phyloP scores from a whole-genome alignment of 31 red algal genomes.

The Asparagopsis taxiformis region DNA sequence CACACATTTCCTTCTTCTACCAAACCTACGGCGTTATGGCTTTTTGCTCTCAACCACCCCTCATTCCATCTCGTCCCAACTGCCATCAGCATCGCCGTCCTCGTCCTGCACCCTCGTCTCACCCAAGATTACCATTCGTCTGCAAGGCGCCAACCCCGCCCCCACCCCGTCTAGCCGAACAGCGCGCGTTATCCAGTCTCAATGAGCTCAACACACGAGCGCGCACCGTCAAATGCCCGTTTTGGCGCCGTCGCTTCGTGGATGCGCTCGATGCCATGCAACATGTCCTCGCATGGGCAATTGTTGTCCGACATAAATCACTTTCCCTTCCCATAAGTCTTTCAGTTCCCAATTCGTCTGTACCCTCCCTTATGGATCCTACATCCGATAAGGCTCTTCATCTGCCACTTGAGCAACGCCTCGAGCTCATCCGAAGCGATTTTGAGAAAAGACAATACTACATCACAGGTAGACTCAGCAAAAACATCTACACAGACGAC shows the following conservation, averaged over 20 bases:
- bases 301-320: constrained; percentile 44
- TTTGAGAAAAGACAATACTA: constrained; percentile 68
- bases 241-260: constrained; percentile 52
- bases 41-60: neutral
- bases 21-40: no score
- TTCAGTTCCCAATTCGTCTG: neutral
- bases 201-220: constrained; percentile 21
- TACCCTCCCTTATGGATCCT: neutral
- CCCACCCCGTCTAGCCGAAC: neutral
- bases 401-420: constrained; percentile 8
- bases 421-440: constrained; percentile 44
- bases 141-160: neutral
- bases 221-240: constrained; percentile 59
- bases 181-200: constrained; percentile 11
- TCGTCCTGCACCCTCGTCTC: neutral
- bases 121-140: neutral
- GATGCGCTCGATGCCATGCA: constrained; percentile 43
- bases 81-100: neutral
- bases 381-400: constrained; percentile 10
- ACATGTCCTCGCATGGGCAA: constrained; percentile 28
- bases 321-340: constrained; percentile 16
- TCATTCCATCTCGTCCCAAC: neutral
- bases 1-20: no score
- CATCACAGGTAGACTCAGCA: constrained; percentile 47
- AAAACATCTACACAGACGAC: constrained; percentile 40